phyloP scores from a whole-genome alignment of 345 rosid genomes.

The Syzygium grande region DNA sequence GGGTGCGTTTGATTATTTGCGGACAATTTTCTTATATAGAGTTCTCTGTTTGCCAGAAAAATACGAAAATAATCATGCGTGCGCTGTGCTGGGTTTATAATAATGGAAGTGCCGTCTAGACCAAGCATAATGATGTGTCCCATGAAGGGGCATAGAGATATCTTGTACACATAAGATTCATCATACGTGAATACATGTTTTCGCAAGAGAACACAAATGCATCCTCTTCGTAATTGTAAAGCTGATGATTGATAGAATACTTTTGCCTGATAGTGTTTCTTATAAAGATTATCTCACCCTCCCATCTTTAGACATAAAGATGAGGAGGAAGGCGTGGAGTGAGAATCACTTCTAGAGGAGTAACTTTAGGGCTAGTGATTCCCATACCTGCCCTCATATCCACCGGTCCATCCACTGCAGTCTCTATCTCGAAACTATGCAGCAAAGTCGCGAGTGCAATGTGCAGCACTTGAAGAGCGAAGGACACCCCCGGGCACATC shows the following conservation, averaged over 20 bases:
- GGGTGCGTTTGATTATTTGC: neutral
- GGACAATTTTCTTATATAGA: neutral
- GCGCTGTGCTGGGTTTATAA: neutral
- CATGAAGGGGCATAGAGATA: neutral
- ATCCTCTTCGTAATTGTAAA: neutral
- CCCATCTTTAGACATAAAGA: neutral
- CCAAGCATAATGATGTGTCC: neutral
- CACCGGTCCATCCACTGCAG: conserved; percentile 6
- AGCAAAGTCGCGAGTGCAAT: conserved; percentile 31
- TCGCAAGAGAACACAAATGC: neutral
- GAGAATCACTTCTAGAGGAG: conserved; percentile 30
- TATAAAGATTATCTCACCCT: neutral
- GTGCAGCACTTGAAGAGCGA: conserved; percentile 30
- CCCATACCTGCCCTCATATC: conserved; percentile 23
- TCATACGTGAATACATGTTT: neutral
- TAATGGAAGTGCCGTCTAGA: neutral
- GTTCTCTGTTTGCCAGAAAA: neutral
- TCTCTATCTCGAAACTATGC: conserved; percentile 29
- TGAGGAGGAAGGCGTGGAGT: conserved; percentile 21
- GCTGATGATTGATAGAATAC: neutral
- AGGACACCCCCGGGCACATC: conserved; percentile 34
- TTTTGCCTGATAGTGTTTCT: neutral
- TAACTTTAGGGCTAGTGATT: conserved; percentile 32
- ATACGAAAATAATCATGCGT: neutral
- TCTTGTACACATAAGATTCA: neutral